A percentile compares a stretch with the other conserved stretches of the same genome.
These are phyloP conservation scores for Erysimum cheiranthoides DNA, from an alignment of 345 rosid genomes.

Conservation along the genomic window DNA sequence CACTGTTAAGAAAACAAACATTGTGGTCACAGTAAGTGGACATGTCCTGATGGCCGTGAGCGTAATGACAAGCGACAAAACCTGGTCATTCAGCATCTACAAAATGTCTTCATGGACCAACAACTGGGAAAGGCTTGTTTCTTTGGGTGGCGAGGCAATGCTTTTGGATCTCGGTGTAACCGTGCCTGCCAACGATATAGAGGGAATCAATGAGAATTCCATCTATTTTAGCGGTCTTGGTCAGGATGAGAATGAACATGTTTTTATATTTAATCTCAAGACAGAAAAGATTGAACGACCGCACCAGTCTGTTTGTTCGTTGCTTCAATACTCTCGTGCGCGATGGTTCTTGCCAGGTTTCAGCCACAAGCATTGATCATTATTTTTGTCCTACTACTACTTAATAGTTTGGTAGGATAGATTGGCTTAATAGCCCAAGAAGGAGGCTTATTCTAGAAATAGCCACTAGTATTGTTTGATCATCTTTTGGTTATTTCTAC, in stretches of 20 bases:
- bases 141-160: conserved; percentile 10
- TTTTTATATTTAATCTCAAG: background rate
- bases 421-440: too few relatives aligned
- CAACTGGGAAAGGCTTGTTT: background rate
- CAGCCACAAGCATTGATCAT: background rate
- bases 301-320: background rate
- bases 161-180: conserved; percentile 9
- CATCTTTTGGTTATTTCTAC: too few relatives aligned
- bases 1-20: background rate
- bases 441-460: background rate
- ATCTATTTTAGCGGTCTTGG: background rate
- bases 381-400: background rate
- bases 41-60: background rate
- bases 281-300: background rate
- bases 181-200: background rate
- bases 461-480: background rate
- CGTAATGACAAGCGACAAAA: background rate
- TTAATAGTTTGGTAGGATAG: background rate
- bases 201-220: background rate
- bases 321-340: background rate
- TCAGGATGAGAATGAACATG: background rate
- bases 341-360: conserved; percentile 18
- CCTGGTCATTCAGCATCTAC: background rate
- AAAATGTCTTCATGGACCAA: background rate
- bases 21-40: background rate